Conservation (phyloP, 768 basidiomycete species). For the Boletus barrowsii region DNA sequence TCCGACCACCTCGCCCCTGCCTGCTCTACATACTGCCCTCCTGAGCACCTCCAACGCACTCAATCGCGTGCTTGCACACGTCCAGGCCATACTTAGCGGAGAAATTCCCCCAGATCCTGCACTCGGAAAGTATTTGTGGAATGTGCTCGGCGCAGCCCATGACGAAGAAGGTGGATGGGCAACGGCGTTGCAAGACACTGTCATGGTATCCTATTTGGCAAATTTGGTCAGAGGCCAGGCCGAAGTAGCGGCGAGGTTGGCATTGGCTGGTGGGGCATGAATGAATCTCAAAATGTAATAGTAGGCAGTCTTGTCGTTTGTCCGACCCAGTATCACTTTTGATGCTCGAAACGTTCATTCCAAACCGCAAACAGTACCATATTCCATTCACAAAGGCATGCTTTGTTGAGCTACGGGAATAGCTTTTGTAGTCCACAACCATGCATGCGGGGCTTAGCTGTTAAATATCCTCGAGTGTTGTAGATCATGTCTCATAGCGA, state of each 20-base stretch:
- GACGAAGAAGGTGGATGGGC: conserved; percentile 77
- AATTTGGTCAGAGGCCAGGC: conserved; percentile 92
- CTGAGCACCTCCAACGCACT: conserved; percentile 71
- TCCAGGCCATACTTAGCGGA: conserved; percentile 76
- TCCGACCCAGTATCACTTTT: too few species aligned
- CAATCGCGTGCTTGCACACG: conserved; percentile 82
- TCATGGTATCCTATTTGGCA: conserved; percentile 94
- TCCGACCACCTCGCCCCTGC: conserved; percentile 64
- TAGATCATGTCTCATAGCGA: conserved; percentile 86
- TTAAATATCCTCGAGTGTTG: conserved; percentile 98
- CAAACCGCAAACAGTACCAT: too few species aligned
- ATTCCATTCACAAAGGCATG: too few species aligned
- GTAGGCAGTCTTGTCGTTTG: too few species aligned
- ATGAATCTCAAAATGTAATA: conserved; percentile 7
- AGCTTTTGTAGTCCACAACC: too few species aligned
- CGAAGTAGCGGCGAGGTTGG: conserved; percentile 85
- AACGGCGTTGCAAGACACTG: conserved; percentile 78
- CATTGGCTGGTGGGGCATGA: conserved; percentile 52
- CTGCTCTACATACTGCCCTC: conserved; percentile 46
- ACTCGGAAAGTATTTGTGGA: conserved; percentile 88
- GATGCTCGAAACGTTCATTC: too few species aligned
- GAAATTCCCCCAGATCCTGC: conserved; percentile 76
- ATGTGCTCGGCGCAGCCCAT: conserved; percentile 70
- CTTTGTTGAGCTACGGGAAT: too few species aligned
- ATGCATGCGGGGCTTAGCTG: conserved; percentile 34